phyloP scores from a whole-genome alignment of 2,329 filamentous ascomycete genomes.

The Cladosporium halotolerans region DNA sequence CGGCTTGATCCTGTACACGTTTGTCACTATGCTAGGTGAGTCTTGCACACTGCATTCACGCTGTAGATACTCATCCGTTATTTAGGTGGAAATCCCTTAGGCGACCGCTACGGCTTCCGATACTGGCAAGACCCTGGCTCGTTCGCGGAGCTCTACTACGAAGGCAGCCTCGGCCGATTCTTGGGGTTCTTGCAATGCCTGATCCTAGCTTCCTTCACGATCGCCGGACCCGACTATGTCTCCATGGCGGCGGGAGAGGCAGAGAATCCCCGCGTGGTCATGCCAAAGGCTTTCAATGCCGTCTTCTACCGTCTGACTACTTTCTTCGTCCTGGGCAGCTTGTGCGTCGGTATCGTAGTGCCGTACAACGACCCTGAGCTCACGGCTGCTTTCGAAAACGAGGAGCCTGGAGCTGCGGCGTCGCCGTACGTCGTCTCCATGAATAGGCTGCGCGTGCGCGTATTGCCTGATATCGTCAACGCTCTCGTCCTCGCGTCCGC shows the following conservation, averaged over 20 bases:
- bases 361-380: slow-evolving; percentile 62
- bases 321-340: slow-evolving; percentile 69
- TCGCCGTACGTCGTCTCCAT: slow-evolving; percentile 65
- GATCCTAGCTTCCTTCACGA: slow-evolving; percentile 63
- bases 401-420: slow-evolving; percentile 56
- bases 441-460: slow-evolving; percentile 55
- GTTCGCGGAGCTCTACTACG: slow-evolving; percentile 51
- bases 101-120: slow-evolving; percentile 67
- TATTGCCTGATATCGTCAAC: slow-evolving; percentile 66
- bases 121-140: slow-evolving; percentile 60
- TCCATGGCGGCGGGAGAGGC: slow-evolving; percentile 62
- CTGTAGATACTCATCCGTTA: neutral
- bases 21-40: slow-evolving; percentile 66
- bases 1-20: slow-evolving; percentile 68
- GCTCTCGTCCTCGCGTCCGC: slow-evolving; percentile 62
- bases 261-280: slow-evolving; percentile 60
- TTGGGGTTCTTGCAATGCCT: slow-evolving; percentile 71
- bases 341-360: slow-evolving; percentile 66
- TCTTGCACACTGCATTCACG: neutral
- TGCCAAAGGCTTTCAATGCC: slow-evolving; percentile 69
- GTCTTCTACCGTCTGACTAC: slow-evolving; percentile 71
- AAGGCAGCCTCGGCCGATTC: slow-evolving; percentile 62
- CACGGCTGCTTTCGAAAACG: slow-evolving; percentile 52
- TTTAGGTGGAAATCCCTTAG: slow-evolving; percentile 58
- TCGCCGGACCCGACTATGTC: slow-evolving; percentile 63